Evolutionary conservation across 371 early-diverging fungal species (phyloP).

Genomic region (Cokeromyces recurvatus): DNA sequence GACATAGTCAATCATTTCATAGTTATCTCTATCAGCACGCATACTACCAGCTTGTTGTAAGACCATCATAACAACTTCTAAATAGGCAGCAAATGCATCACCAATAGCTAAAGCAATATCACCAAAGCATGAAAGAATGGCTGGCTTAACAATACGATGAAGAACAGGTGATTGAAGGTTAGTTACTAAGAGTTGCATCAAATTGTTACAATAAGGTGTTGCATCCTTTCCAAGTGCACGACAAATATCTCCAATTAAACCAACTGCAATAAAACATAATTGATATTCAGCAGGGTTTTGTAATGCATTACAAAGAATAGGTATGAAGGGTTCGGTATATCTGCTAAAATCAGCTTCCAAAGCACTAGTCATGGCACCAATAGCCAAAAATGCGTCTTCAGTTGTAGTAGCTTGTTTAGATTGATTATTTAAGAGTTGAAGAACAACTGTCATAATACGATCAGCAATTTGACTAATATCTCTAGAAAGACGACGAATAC

Average conservation of each 20-base stretch:
- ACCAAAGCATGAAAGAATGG: constrained; percentile 93
- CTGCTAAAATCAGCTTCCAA: constrained; percentile 80
- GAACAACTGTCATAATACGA: constrained; percentile 80
- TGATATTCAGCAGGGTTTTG: constrained; percentile 88
- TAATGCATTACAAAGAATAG: constrained; percentile 76
- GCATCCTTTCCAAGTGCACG: constrained; percentile 77
- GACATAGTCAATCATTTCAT: constrained; percentile 81
- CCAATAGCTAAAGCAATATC: constrained; percentile 97
- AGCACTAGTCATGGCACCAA: constrained; percentile 80
- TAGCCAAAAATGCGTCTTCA: constrained; percentile 90
- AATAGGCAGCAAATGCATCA: constrained; percentile 77
- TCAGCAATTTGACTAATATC: constrained; percentile 75
- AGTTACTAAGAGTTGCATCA: constrained; percentile 82
- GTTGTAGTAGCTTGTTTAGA: constrained; percentile 79
- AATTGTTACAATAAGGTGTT: constrained; percentile 69
- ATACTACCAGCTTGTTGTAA: constrained; percentile 77
- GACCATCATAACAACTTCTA: constrained; percentile 81
- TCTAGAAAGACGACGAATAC: constrained; percentile 68
- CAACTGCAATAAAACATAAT: constrained; percentile 88
- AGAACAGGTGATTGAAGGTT: constrained; percentile 70
- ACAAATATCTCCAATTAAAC: constrained; percentile 92
- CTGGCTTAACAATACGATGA: constrained; percentile 86
- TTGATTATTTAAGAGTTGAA: constrained; percentile 62
- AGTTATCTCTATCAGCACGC: constrained; percentile 61
- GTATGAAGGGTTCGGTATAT: constrained; percentile 83